Percentiles rank a stretch among this genome's conserved stretches.
These are phyloP conservation scores for Cryphonectria parasitica DNA, from an alignment of 2,329 filamentous ascomycete species.

Conservation along the genomic window DNA sequence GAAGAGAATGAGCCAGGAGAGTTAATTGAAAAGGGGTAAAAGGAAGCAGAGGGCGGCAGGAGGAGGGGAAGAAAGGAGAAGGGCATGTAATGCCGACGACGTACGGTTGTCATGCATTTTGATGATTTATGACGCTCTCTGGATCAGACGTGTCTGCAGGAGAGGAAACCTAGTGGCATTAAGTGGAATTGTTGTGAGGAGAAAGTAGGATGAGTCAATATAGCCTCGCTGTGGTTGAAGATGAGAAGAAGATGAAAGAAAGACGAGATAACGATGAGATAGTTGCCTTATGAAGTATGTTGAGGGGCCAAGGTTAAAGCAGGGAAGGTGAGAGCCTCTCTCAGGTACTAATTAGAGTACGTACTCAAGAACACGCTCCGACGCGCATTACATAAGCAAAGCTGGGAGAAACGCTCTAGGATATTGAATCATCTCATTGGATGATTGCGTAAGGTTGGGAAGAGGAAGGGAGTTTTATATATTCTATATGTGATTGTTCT, in stretches of 20 bases:
- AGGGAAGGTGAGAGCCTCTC: neutral
- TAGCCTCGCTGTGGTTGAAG: neutral
- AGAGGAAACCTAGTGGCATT: neutral
- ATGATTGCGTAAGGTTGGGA: neutral
- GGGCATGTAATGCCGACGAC: conserved; percentile 12
- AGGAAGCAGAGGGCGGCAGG: no score
- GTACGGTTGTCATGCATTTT: conserved; percentile 46
- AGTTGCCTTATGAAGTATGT: neutral
- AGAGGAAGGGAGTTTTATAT: neutral
- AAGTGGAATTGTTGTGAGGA: neutral
- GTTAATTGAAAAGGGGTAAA: neutral
- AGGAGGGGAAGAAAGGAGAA: neutral
- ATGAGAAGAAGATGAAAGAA: neutral
- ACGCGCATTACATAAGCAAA: neutral
- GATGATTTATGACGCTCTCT: neutral
- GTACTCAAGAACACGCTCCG: neutral
- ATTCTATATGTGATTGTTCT: neutral
- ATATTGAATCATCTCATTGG: no score
- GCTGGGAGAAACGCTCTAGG: no score
- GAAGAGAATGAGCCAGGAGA: neutral
- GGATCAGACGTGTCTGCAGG: neutral
- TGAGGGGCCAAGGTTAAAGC: neutral
- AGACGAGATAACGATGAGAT: neutral
- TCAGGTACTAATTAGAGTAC: neutral
- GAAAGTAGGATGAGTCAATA: neutral